A percentile compares a stretch with the other conserved stretches of the same genome.
Conservation (phyloP, 805 yeast genomes). For the Teunomyces barrocoloradensis region DNA sequence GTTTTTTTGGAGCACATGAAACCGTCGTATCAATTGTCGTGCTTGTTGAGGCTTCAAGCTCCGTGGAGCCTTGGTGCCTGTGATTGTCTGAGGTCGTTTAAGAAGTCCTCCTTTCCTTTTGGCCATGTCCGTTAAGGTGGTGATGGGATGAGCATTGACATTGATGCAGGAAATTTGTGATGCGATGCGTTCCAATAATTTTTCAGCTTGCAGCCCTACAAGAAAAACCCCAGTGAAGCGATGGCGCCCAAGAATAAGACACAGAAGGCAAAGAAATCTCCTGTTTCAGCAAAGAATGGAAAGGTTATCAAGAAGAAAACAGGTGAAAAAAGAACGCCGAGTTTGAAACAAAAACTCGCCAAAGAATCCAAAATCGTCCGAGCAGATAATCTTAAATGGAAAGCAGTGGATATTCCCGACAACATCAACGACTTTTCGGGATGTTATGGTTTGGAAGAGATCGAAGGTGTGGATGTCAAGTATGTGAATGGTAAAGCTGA, state of each 20-base stretch:
- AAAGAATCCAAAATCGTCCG: constrained; percentile 41
- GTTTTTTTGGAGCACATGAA: constrained; percentile 67
- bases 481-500: constrained; percentile 65
- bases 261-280: background rate
- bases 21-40: constrained; percentile 71
- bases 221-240: too few relatives aligned
- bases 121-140: background rate
- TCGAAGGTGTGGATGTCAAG: constrained; percentile 88
- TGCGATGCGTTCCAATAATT: background rate
- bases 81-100: constrained; percentile 31
- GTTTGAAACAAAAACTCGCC: constrained; percentile 28
- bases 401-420: constrained; percentile 76
- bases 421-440: constrained; percentile 86
- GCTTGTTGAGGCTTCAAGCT: constrained; percentile 67
- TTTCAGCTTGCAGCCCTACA: background rate
- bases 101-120: constrained; percentile 23
- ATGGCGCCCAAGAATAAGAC: background rate
- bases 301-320: constrained; percentile 8
- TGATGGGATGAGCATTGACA: background rate
- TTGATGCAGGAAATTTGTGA: background rate
- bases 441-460: constrained; percentile 87
- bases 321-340: constrained; percentile 15
- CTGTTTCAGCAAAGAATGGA: background rate
- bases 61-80: constrained; percentile 34
- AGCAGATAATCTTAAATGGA: constrained; percentile 67